Evolutionary conservation across 1,284 basidiomycete genomes (phyloP).

Genomic region (Heterobasidion occidentale): DNA sequence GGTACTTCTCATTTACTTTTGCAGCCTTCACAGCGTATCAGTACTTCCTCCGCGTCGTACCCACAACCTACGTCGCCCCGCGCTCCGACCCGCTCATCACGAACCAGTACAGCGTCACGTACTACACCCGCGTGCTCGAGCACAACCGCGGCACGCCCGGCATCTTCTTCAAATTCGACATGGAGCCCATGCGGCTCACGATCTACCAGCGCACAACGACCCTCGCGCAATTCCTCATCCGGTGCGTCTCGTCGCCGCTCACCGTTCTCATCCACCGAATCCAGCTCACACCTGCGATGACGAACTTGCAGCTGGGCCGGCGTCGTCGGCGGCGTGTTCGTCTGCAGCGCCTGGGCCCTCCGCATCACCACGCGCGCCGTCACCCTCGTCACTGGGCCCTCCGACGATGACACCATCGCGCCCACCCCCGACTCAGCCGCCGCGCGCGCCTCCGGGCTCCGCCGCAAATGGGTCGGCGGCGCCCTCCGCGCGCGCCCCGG

Average conservation of each 20-base stretch:
- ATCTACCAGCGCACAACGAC: slow-evolving; percentile 84
- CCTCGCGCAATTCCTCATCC: slow-evolving; percentile 76
- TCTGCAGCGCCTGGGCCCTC: slow-evolving; percentile 72
- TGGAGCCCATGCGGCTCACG: slow-evolving; percentile 84
- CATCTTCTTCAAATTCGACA: slow-evolving; percentile 95
- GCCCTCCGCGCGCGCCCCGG: slow-evolving; percentile 34
- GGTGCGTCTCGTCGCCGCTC: slow-evolving; percentile 33
- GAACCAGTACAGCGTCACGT: slow-evolving; percentile 93
- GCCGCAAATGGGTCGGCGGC: slow-evolving; percentile 38
- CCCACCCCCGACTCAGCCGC: slow-evolving; percentile 38
- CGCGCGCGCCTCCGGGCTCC: slow-evolving; percentile 34
- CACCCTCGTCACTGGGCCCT: slow-evolving; percentile 58
- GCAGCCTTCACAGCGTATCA: slow-evolving; percentile 96
- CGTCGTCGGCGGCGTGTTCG: slow-evolving; percentile 77
- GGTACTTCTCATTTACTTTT: no score
- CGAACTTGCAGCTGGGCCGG: slow-evolving; percentile 47
- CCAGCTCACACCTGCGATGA: not conserved
- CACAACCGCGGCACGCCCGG: slow-evolving; percentile 82
- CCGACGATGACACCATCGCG: slow-evolving; percentile 48
- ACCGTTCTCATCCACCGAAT: not conserved
- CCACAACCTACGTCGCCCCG: slow-evolving; percentile 83
- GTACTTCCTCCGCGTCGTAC: slow-evolving; percentile 93
- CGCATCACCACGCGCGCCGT: slow-evolving; percentile 59
- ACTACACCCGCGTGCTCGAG: slow-evolving; percentile 75
- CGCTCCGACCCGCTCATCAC: slow-evolving; percentile 62